Percentiles rank a stretch among this genome's conserved stretches.
Evolutionary conservation across 2,329 filamentous ascomycete species (phyloP).

Genomic region (Hypocrella siamensis): DNA sequence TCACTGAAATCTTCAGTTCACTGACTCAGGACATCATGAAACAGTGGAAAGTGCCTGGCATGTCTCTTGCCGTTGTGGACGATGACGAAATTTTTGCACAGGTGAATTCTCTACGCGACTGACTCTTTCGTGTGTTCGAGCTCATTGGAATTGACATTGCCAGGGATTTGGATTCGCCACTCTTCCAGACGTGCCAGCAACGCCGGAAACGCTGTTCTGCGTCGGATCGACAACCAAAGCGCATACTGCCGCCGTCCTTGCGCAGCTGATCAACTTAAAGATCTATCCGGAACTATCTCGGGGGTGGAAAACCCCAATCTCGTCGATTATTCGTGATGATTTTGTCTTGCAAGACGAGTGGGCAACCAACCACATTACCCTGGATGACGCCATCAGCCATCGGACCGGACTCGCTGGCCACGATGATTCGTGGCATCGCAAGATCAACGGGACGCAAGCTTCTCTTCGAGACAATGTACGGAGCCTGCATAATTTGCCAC

Average conservation of each 20-base stretch:
- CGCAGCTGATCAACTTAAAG: constrained; percentile 32
- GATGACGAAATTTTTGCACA: constrained; percentile 9
- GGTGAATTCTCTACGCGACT: not conserved
- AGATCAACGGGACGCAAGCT: constrained; percentile 13
- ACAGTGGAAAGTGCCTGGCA: constrained; percentile 12
- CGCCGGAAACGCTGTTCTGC: constrained; percentile 35
- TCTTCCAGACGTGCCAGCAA: constrained; percentile 22
- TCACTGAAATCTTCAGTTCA: not conserved
- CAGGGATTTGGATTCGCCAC: constrained; percentile 15
- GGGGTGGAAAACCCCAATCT: constrained; percentile 31
- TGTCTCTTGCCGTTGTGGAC: constrained; percentile 13
- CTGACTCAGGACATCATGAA: constrained; percentile 4
- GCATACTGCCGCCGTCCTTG: constrained; percentile 31
- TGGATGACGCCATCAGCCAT: constrained; percentile 39
- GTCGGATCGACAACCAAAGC: constrained; percentile 41
- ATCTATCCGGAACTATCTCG: constrained; percentile 11
- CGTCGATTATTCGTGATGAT: constrained; percentile 30
- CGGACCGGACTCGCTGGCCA: constrained; percentile 31
- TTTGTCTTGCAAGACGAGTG: constrained; percentile 31
- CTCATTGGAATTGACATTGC: not conserved
- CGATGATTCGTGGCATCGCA: constrained; percentile 12
- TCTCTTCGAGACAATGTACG: constrained; percentile 20
- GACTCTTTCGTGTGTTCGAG: not conserved
- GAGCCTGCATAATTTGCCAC: constrained; percentile 27
- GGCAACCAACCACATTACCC: constrained; percentile 30